Conservation (phyloP, 108 stramenopile species). For the Skeletonema grethae region DNA sequence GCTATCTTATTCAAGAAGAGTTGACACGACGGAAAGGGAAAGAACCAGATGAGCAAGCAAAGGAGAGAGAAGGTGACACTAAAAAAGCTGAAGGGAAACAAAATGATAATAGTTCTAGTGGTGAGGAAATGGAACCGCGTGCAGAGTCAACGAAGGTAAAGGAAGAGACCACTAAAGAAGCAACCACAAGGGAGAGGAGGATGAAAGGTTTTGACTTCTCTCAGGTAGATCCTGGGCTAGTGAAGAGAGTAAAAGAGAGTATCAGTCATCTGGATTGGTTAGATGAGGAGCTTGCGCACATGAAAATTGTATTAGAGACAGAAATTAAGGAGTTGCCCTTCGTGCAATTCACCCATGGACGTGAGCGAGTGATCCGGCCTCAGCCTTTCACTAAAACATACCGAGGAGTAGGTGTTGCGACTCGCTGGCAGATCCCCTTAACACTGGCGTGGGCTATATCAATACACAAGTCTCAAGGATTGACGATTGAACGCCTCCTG, state of each 20-base stretch:
- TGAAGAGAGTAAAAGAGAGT: slow-evolving; percentile 1
- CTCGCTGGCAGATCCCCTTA: slow-evolving; percentile 48
- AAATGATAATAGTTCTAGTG: not conserved
- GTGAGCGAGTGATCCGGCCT: slow-evolving; percentile 27
- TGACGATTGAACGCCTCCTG: slow-evolving; percentile 67
- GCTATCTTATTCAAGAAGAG: slow-evolving; percentile 20
- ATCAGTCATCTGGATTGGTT: slow-evolving; percentile 8
- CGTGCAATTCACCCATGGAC: slow-evolving; percentile 31
- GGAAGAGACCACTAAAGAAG: not conserved
- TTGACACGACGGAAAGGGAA: not conserved
- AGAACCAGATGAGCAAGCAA: not conserved
- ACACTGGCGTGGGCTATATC: slow-evolving; percentile 50
- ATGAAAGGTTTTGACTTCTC: slow-evolving; percentile 14
- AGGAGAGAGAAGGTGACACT: not conserved
- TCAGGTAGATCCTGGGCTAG: slow-evolving; percentile 7
- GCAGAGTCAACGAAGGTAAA: not conserved
- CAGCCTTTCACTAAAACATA: slow-evolving; percentile 31
- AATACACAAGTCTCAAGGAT: slow-evolving; percentile 89
- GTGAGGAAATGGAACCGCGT: not conserved
- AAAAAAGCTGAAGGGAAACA: not conserved
- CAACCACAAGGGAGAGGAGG: not conserved
- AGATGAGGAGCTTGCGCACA: slow-evolving; percentile 9
- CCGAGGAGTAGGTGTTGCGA: slow-evolving; percentile 18
- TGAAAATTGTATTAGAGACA: slow-evolving; percentile 10
- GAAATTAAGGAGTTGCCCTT: slow-evolving; percentile 22